These are phyloP conservation scores for Lenwebbia sp. DNA, from an alignment of 345 rosid species.

Conservation along the genomic window DNA sequence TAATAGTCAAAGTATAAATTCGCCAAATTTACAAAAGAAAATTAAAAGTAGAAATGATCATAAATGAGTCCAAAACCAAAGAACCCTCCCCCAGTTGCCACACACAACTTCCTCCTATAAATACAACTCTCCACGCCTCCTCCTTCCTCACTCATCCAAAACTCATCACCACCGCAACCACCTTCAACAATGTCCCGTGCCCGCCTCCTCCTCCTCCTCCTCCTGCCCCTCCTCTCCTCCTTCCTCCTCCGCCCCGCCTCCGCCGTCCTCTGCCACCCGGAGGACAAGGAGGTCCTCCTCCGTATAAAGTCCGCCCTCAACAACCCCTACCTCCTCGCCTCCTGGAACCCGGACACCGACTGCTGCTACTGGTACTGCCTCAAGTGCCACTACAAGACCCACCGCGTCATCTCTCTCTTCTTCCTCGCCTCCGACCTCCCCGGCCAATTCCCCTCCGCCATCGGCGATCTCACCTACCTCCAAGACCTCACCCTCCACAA, in stretches of 20 bases:
- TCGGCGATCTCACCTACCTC: constrained; percentile 10
- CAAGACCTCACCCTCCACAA: not conserved
- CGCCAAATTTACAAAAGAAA: not conserved
- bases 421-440: not conserved
- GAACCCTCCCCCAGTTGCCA: not conserved
- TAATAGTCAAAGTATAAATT: not conserved
- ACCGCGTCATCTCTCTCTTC: constrained; percentile 4
- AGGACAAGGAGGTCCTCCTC: constrained; percentile 4
- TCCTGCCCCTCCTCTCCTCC: not conserved
- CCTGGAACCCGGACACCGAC: not conserved
- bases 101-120: not conserved
- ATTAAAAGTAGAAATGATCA: not conserved
- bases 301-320: not conserved
- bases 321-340: not conserved
- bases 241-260: not conserved
- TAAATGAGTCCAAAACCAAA: not conserved
- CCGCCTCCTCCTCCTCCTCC: not conserved
- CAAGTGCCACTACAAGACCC: constrained; percentile 1
- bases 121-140: not conserved
- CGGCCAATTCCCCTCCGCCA: not conserved
- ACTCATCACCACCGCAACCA: not conserved
- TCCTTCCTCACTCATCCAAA: not conserved
- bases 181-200: not conserved
- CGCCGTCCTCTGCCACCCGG: not conserved
- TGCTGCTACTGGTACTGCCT: constrained; percentile 8